Conservation (phyloP, 2,329 filamentous ascomycete genomes). For the Grosmannia clavigera region DNA sequence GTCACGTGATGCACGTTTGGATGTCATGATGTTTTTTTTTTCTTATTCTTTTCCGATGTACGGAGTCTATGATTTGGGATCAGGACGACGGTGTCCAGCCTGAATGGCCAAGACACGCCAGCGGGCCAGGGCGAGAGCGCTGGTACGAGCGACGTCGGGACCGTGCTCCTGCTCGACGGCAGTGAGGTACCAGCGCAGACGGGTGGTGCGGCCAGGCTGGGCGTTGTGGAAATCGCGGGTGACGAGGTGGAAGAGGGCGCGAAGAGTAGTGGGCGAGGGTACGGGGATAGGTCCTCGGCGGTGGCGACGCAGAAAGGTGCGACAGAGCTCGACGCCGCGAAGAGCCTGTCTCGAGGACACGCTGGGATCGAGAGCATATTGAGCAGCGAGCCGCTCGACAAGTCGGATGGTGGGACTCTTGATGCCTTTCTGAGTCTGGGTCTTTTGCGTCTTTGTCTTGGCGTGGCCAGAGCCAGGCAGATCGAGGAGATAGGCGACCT, state of each 20-base stretch:
- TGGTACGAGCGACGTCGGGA: constrained; percentile 10
- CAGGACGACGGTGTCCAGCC: neutral
- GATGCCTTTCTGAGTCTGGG: neutral
- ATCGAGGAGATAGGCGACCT: constrained; percentile 7
- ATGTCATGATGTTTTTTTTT: neutral
- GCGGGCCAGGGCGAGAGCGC: constrained; percentile 13
- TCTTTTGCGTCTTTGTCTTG: neutral
- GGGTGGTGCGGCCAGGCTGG: constrained; percentile 20
- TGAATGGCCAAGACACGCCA: constrained; percentile 14
- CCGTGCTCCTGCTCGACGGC: constrained; percentile 19
- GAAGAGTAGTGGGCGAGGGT: constrained; percentile 16
- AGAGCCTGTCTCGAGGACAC: constrained; percentile 16
- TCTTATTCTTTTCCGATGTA: too few species aligned
- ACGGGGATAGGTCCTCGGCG: neutral
- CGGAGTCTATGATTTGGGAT: neutral
- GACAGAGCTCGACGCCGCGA: constrained; percentile 20
- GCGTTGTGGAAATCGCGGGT: constrained; percentile 23
- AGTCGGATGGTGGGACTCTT: constrained; percentile 10
- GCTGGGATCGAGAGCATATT: constrained; percentile 12
- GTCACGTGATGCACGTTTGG: too few species aligned
- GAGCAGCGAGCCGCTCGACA: constrained; percentile 11
- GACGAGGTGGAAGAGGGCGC: constrained; percentile 20
- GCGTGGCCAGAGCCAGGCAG: neutral
- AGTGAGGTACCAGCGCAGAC: constrained; percentile 23
- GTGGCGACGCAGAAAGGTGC: constrained; percentile 16